Evolutionary conservation across 2,329 filamentous ascomycete species (phyloP).

Genomic region (Albifimbria verrucaria): DNA sequence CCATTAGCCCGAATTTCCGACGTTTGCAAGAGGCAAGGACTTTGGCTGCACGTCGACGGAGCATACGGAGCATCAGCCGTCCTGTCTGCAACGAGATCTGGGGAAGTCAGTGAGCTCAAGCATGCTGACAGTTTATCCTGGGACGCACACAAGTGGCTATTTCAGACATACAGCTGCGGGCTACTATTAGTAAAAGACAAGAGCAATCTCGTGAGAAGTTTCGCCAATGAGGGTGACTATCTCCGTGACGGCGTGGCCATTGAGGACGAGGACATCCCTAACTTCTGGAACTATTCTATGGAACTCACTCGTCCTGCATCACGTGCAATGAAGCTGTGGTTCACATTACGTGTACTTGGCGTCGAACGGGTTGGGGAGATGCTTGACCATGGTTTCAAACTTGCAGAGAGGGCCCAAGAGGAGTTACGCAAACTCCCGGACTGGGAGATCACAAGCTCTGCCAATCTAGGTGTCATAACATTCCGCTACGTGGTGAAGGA

Average conservation of each 20-base stretch:
- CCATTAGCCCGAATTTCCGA: constrained; percentile 8
- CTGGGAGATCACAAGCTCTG: constrained; percentile 20
- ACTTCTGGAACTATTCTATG: constrained; percentile 22
- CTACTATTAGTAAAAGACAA: constrained; percentile 17
- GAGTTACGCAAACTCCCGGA: constrained; percentile 10
- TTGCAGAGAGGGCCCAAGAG: constrained; percentile 16
- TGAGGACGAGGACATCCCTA: constrained; percentile 19
- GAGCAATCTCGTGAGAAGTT: constrained; percentile 14
- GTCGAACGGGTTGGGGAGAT: constrained; percentile 16
- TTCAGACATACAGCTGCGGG: constrained; percentile 21
- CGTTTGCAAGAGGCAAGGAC: constrained; percentile 5
- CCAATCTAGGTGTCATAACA: constrained; percentile 16
- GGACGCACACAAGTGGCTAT: constrained; percentile 25
- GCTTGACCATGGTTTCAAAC: constrained; percentile 19
- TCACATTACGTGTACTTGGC: constrained; percentile 17
- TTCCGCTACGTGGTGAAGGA: constrained; percentile 14
- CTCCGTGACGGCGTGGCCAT: constrained; percentile 16
- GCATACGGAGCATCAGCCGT: constrained; percentile 19
- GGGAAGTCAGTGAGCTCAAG: constrained; percentile 8
- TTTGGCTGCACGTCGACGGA: constrained; percentile 21
- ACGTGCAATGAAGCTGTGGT: constrained; percentile 23
- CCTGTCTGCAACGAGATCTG: constrained; percentile 11
- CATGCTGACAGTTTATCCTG: constrained; percentile 20
- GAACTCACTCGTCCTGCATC: constrained; percentile 18
- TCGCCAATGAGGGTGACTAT: constrained; percentile 19